Evolutionary conservation across 2,329 filamentous ascomycete species (phyloP).

Genomic region (Verticillium nubilum): DNA sequence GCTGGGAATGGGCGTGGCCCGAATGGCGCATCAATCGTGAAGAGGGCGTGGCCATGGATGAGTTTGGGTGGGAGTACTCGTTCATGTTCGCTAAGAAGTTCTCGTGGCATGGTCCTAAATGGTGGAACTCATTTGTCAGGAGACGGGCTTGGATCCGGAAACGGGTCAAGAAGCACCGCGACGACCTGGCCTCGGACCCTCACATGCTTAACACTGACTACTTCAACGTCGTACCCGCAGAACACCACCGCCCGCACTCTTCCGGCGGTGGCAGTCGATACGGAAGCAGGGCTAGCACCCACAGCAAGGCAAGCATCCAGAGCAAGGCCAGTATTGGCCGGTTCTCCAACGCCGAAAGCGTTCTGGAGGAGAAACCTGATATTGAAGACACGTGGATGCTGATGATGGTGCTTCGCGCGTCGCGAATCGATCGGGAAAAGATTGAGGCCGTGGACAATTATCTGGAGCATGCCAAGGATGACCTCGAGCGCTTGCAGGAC

Average conservation of each 20-base stretch:
- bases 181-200: conserved; percentile 43
- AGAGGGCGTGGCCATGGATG: conserved; percentile 63
- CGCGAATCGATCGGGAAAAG: conserved; percentile 86
- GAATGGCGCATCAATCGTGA: conserved; percentile 66
- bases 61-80: conserved; percentile 94
- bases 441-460: conserved; percentile 79
- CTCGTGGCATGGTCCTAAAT: conserved; percentile 83
- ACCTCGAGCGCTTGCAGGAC: conserved; percentile 68
- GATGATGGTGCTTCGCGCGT: conserved; percentile 59
- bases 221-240: conserved; percentile 65
- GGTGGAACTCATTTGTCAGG: conserved; percentile 95
- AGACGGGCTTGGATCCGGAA: conserved; percentile 83
- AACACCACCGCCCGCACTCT: conserved; percentile 19
- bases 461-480: conserved; percentile 67
- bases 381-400: conserved; percentile 63
- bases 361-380: conserved; percentile 51
- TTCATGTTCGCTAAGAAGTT: conserved; percentile 73
- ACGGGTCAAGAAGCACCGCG: conserved; percentile 56
- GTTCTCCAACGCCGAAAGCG: conserved; percentile 29
- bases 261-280: conserved; percentile 17
- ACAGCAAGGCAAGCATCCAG: conserved; percentile 11
- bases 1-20: conserved; percentile 82
- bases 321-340: conserved; percentile 32
- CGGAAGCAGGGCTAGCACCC: conserved; percentile 26
- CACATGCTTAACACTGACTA: conserved; percentile 72